A percentile compares a stretch with the other conserved stretches of the same genome.
Conservation (phyloP, 345 rosid species). For the Zanthoxylum bungeanum region DNA sequence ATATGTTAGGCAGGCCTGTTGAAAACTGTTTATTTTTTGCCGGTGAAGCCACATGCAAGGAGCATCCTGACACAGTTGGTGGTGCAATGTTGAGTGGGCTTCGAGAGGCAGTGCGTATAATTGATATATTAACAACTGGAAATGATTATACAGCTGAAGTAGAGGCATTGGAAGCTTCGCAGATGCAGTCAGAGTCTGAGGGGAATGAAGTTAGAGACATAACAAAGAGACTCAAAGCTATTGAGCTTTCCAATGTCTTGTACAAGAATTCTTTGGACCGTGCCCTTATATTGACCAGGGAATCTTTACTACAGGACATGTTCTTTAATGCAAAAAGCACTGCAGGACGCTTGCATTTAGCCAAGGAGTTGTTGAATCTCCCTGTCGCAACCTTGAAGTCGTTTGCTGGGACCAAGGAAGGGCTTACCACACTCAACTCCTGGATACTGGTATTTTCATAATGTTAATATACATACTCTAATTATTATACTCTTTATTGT, state of each 20-base stretch:
- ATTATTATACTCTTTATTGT: no score
- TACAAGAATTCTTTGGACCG: conserved; percentile 66
- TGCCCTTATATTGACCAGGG: conserved; percentile 59
- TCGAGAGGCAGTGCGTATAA: conserved; percentile 95
- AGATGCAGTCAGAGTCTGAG: conserved; percentile 74
- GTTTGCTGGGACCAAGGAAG: conserved; percentile 94
- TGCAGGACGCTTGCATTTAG: conserved; percentile 84
- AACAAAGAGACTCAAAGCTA: conserved; percentile 82
- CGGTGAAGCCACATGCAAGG: conserved; percentile 99
- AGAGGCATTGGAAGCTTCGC: conserved; percentile 82
- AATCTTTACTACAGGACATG: conserved; percentile 77
- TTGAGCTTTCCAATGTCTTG: conserved; percentile 81
- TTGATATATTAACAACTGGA: conserved; percentile 84
- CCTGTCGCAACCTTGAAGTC: conserved; percentile 83
- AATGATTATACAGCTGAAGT: conserved; percentile 87
- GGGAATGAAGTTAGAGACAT: conserved; percentile 97
- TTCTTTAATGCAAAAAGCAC: conserved; percentile 88
- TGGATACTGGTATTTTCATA: conserved; percentile 87
- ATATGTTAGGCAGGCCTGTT: conserved; percentile 88
- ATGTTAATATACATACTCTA: conserved; percentile 16
- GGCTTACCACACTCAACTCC: conserved; percentile 81
- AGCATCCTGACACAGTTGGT: conserved; percentile 99
- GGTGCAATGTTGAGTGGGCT: conserved; percentile 99
- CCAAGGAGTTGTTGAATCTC: conserved; percentile 80
- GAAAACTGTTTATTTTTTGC: conserved; percentile 94